Evolutionary conservation across 2,329 filamentous ascomycete genomes (phyloP), one percentile per base, ranked within the genome.

Genomic region (Xylariaceae sp.): DNA sequence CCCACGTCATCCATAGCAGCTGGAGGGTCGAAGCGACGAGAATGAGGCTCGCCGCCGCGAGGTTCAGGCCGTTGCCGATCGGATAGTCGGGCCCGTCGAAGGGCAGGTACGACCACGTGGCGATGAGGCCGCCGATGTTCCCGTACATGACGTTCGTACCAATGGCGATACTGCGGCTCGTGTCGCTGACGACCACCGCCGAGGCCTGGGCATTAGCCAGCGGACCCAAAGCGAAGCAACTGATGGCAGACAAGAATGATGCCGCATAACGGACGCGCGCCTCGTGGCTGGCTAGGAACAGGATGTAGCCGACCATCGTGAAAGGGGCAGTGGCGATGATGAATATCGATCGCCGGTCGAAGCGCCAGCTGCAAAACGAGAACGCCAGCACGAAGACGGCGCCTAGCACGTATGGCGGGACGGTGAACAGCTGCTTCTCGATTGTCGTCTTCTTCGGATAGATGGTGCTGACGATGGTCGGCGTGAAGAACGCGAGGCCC

Each of bases 151-250:
- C 85, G 50, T 85, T 86, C 0, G 82, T 83, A 9, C 84, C 87
- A 40, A 91, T 88, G 3, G 86, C 87, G 0, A 85, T 81, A 8
- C 84, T 85, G 12, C 88, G 81, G 0, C 88, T 86, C 0, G 88
- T 89, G 64, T 91, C 89, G 3, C 85, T 86, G 6, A 90, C 82
- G 0, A 91, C 87, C 63, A 91, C 91, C 6, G 87, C 88, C 0
- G 87, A 84, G 0, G 83, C 85, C 53, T 90, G 82, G 0, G 87
- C 87, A 61, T 88, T 90, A 63, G 82, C 83, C 11, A 91, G 79
- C 0, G 87, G 80, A 0, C 87, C 88, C 41, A 85, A 81, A 3
- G 82, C 73, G 65, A 89, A 91, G 4, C 84, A 82, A 0, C 86
- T 87, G 6, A 78, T 78, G 1, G 87, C 83, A 52, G 90, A 86